These are phyloP conservation scores for Talaromyces wortmannii DNA, from an alignment of 495 filamentous ascomycete species.

Conservation along the genomic window DNA sequence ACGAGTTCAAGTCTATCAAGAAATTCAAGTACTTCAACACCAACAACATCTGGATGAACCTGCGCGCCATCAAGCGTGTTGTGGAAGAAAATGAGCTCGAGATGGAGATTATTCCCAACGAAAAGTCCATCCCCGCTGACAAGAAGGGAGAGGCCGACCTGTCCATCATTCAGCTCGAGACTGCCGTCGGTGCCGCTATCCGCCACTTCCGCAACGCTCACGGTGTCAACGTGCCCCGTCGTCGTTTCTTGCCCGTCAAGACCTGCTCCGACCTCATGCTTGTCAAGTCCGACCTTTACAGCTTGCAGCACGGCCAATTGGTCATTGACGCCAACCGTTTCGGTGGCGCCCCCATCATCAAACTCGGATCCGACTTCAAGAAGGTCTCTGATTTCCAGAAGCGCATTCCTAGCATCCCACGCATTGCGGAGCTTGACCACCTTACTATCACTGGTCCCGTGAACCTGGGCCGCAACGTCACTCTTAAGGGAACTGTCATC, in stretches of 20 bases:
- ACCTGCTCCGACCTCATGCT: conserved; percentile 99
- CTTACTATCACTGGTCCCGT: conserved; percentile 96
- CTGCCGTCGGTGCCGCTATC: conserved; percentile 95
- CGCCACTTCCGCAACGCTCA: conserved; percentile 98
- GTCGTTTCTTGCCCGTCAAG: conserved; percentile 99
- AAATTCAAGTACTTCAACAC: conserved; percentile 99
- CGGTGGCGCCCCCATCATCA: conserved; percentile 97
- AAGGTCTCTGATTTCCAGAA: conserved; percentile 99
- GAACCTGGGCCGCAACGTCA: conserved; percentile 91
- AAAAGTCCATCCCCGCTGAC: conserved; percentile 95
- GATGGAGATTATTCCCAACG: conserved; percentile 99
- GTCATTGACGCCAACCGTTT: conserved; percentile 94
- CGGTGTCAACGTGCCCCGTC: conserved; percentile 96
- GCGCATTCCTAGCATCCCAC: conserved; percentile 91
- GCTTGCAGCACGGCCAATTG: conserved; percentile 97
- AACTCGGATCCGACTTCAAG: conserved; percentile 99
- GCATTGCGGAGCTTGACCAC: conserved; percentile 96
- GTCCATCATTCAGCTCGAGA: conserved; percentile 96
- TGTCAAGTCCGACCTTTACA: conserved; percentile 99
- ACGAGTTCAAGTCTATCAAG: conserved; percentile 99
- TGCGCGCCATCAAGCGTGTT: conserved; percentile 95
- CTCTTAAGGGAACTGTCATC: conserved; percentile 98
- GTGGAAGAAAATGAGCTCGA: conserved; percentile 97
- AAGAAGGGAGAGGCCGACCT: conserved; percentile 99
- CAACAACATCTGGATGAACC: conserved; percentile 99